Evolutionary conservation across 495 filamentous ascomycete species (phyloP).

Genomic region (Aspergillus nanangensis): DNA sequence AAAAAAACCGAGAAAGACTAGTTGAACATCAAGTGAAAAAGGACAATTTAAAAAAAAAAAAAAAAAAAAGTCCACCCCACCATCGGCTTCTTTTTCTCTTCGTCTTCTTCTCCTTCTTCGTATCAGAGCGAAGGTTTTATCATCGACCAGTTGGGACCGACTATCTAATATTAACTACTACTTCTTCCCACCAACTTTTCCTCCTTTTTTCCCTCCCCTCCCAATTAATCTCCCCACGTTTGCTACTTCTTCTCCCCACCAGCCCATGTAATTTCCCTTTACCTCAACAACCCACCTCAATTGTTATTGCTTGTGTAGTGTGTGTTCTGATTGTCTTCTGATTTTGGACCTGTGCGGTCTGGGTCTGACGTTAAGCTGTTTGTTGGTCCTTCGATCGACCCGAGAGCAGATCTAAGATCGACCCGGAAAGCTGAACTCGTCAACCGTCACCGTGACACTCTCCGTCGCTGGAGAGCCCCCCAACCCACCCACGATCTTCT

Average conservation of each 20-base stretch:
- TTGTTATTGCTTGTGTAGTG: not conserved
- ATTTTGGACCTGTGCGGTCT: too few relatives aligned
- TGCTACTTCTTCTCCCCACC: not conserved
- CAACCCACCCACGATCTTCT: not conserved
- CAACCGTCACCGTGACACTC: slow-evolving; percentile 17
- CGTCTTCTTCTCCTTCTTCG: too few relatives aligned
- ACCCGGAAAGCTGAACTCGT: slow-evolving; percentile 9
- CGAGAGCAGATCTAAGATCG: slow-evolving; percentile 26
- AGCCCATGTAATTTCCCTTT: not conserved
- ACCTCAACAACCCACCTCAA: not conserved
- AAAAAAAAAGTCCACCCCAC: too few relatives aligned
- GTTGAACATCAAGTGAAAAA: too few relatives aligned
- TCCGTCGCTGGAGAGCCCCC: slow-evolving; percentile 10
- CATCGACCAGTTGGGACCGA: too few relatives aligned
- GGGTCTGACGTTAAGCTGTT: slow-evolving; percentile 1
- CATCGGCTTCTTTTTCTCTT: too few relatives aligned
- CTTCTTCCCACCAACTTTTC: not conserved
- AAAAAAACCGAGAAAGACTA: too few relatives aligned
- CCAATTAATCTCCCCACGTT: too few relatives aligned
- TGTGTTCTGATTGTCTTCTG: too few relatives aligned
- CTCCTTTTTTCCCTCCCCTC: not conserved
- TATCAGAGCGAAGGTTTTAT: too few relatives aligned
- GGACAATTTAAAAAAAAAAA: too few relatives aligned
- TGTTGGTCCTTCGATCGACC: slow-evolving; percentile 19
- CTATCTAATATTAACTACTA: too few relatives aligned